These are phyloP conservation scores for Danielia reshetovae DNA, from an alignment of 805 yeast species.

Conservation along the genomic window DNA sequence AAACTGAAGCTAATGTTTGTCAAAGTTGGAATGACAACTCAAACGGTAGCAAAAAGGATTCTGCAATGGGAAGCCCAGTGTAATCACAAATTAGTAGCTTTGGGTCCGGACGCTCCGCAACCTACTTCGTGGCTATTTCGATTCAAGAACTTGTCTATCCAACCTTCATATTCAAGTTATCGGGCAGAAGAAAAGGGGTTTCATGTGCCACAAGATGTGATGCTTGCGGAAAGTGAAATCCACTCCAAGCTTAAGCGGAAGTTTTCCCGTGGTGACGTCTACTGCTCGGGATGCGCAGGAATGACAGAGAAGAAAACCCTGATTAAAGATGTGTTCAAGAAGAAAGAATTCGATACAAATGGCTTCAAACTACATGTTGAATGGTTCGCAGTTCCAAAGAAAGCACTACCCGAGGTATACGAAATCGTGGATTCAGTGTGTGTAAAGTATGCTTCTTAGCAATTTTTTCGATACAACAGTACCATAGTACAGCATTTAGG, in stretches of 20 bases:
- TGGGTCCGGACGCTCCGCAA: constrained; percentile 28
- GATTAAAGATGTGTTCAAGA: constrained; percentile 7
- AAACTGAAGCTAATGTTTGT: constrained; percentile 37
- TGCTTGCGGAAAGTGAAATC: constrained; percentile 37
- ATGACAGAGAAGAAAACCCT: constrained; percentile 1
- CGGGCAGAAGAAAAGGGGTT: constrained; percentile 32
- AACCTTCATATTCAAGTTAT: constrained; percentile 13
- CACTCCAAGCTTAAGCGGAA: constrained; percentile 33
- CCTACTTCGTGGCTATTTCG: neutral
- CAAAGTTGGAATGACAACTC: constrained; percentile 54
- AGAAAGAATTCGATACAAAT: constrained; percentile 4
- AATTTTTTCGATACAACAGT: neutral
- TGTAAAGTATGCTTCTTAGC: neutral
- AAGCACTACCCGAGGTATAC: constrained; percentile 11
- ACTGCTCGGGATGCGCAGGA: constrained; percentile 43
- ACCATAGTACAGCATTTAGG: constrained; percentile 34
- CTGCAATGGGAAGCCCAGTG: constrained; percentile 54
- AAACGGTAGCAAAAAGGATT: constrained; percentile 38
- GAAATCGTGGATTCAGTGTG: constrained; percentile 13
- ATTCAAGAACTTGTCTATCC: neutral
- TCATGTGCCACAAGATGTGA: constrained; percentile 24
- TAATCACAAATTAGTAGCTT: constrained; percentile 39
- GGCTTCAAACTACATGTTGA: constrained; percentile 44
- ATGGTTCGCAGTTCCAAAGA: constrained; percentile 54
- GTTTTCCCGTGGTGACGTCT: constrained; percentile 47